Conservation (phyloP, 2,329 filamentous ascomycete genomes). For the Sclerotinia glacialis region DNA sequence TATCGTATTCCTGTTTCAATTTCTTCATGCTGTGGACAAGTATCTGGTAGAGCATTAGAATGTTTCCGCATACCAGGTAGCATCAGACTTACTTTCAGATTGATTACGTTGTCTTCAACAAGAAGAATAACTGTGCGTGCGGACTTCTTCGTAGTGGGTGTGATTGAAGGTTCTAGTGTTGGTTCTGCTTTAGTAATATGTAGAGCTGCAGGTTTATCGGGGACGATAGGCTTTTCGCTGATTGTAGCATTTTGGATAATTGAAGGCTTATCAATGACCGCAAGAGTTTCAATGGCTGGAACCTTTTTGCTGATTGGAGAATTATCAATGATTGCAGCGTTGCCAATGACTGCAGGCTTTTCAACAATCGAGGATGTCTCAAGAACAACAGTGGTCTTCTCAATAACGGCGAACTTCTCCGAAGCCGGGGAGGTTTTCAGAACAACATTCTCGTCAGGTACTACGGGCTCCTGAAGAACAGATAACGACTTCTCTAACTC, state of each 20-base stretch:
- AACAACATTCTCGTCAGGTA: too few relatives aligned
- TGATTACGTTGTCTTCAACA: conserved; percentile 44
- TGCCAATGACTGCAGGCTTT: not conserved
- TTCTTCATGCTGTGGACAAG: conserved; percentile 33
- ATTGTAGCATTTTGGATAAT: not conserved
- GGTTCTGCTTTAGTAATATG: not conserved
- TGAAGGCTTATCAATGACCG: not conserved
- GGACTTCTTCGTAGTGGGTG: not conserved
- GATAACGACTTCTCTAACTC: not conserved
- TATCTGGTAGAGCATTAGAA: conserved; percentile 22
- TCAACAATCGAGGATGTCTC: not conserved
- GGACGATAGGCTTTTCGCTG: not conserved
- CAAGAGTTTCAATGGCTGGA: too few relatives aligned
- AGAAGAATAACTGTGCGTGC: conserved; percentile 35
- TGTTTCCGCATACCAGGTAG: not conserved
- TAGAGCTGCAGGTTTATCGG: not conserved
- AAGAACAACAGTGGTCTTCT: too few relatives aligned
- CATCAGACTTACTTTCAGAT: conserved; percentile 34
- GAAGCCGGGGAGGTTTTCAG: not conserved
- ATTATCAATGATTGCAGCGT: not conserved
- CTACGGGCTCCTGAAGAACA: not conserved
- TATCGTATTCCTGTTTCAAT: conserved; percentile 34
- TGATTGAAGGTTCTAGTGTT: not conserved
- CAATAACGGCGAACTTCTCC: not conserved
- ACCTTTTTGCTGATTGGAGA: not conserved